Evolutionary conservation across 495 filamentous ascomycete genomes (phyloP), one percentile per base, ranked within the genome.

Genomic region (Durotheca rogersii): DNA sequence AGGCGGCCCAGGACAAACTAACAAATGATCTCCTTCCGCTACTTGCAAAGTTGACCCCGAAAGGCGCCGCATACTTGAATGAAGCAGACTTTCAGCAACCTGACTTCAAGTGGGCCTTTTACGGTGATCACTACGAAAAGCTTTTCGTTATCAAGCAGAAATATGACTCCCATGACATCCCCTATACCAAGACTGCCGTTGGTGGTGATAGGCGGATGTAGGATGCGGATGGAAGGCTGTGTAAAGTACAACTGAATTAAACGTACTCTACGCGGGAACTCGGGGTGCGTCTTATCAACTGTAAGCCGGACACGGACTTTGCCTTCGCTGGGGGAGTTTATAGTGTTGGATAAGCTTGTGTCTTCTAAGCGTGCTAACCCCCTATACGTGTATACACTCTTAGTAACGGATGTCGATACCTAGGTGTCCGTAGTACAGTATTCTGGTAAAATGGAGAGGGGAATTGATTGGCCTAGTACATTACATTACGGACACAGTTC

Each of bases 101-200:
- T n/a, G 35, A 54, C 12, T 64, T 55, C 45, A 38, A 62, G 40
- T 11, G 36, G 11, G 48, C 20, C 1, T 62, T 67, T 10, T 81
- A 72, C 33, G 78, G 79, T 0, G 51, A n/a, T 1, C 68, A 71
- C 31, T 79, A 76, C 34, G 41, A 47, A 1, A 58, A 47, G n/a
- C 58, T 80, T 25, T 55, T 68, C n/a, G 27, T 49, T 11, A 69
- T 80, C 16, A 82, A 82, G 67, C 55, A 66, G 33, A 72, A 67
- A 41, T 73, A 69, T 32, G 78, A 82, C 51, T 72, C 76, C 0
- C 65, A 63, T 6, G 53, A 62, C 32, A 43, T 76, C 7, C 77
- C 80, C 44, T 80, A 76, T 51, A 77, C 62, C 0, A 49, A 41
- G 4, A 75, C 69, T 1, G 75, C 71, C 0, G 78, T 81, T 5